Base-by-base conservation (phyloP, 2,329 filamentous ascomycete genomes). In the Diplodia seriata region DNA sequence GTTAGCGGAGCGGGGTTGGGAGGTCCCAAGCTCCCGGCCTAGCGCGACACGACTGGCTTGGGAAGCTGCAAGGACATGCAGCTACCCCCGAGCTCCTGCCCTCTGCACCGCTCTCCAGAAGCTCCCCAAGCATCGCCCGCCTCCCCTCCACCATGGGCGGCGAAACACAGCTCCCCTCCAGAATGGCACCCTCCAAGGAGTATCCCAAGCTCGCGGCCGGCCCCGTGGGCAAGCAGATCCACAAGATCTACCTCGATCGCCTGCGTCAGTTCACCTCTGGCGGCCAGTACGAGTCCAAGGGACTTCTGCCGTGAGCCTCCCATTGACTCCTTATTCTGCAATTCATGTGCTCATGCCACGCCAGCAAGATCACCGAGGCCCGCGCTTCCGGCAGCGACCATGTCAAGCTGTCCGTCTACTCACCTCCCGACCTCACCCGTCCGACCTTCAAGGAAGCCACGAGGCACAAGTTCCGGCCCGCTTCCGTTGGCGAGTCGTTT, bases 391-490 rank as follows among this genome's bases (percentile, higher is more conserved):
- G 93, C 72, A 82, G 88, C 71, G 87, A 92, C 33, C 86, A 94
- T 77, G 88, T 98, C 75, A 91, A 93, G 81, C 89, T 99, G 68
- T 92, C 86, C 69, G 92, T 93, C 68, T 97, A 94, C 87, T 90
- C 91, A 68, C 92, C 93, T 15, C 94, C 94, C 1, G 84, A 90
- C 73, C 88, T 92, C 62, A 85, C 89, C 31, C 89, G 95, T 18
- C 95, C 95, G 2, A 89, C 90, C 3, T 99, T 99, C 81, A 82
- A 94, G 70, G 92, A 97, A 67, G 94, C 94, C 14, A 88, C 84
- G 14, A 85, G 83, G n/a, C 89, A 96, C 72, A 82, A 89, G 7
- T 99, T 94, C 82, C 86, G 85, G 63, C 85, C 89, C 59, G 91
- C 94, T 9, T 83, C 86, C 20, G 88, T 93, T 66, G 94, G 94